Percentiles rank a stretch among this genome's conserved stretches.
These are phyloP conservation scores for Aspergillus viridinutans DNA, from an alignment of 2,329 filamentous ascomycete species.

Conservation along the genomic window DNA sequence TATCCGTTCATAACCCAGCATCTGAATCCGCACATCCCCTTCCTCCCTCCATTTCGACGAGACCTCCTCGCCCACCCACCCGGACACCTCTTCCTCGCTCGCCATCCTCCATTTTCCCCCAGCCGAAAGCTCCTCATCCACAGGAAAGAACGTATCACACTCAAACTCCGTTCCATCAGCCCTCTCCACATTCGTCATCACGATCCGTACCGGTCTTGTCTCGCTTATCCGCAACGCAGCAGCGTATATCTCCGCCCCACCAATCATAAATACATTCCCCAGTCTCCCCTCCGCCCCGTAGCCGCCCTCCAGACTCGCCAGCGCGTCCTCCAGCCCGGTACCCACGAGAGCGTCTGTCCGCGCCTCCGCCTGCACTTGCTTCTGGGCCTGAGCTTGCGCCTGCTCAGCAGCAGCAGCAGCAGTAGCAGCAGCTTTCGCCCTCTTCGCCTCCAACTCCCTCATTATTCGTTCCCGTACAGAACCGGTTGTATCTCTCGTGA, in stretches of 20 bases:
- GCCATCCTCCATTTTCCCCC: slow-evolving; percentile 31
- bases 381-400: slow-evolving; percentile 4
- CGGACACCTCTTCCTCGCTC: slow-evolving; percentile 30
- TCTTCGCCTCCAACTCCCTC: slow-evolving; percentile 32
- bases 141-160: slow-evolving; percentile 48
- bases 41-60: slow-evolving; percentile 44
- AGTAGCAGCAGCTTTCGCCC: slow-evolving; percentile 14
- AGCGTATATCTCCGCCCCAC: slow-evolving; percentile 80
- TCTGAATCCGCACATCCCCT: slow-evolving; percentile 47
- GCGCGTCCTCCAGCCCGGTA: slow-evolving; percentile 55
- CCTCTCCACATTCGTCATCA: slow-evolving; percentile 39
- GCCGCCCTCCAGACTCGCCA: slow-evolving; percentile 38
- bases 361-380: slow-evolving; percentile 10
- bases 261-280: slow-evolving; percentile 76
- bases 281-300: slow-evolving; percentile 30
- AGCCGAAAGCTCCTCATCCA: slow-evolving; percentile 29
- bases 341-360: slow-evolving; percentile 48
- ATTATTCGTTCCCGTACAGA: slow-evolving; percentile 29
- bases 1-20: slow-evolving; percentile 43
- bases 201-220: slow-evolving; percentile 27
- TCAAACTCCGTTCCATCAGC: slow-evolving; percentile 33
- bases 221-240: slow-evolving; percentile 53
- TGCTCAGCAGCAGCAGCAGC: slow-evolving; percentile 7
- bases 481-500: slow-evolving; percentile 51
- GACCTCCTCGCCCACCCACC: slow-evolving; percentile 43